Evolutionary conservation across 331 rosid genomes (phyloP).

Genomic region (Phaseolus coccineus): DNA sequence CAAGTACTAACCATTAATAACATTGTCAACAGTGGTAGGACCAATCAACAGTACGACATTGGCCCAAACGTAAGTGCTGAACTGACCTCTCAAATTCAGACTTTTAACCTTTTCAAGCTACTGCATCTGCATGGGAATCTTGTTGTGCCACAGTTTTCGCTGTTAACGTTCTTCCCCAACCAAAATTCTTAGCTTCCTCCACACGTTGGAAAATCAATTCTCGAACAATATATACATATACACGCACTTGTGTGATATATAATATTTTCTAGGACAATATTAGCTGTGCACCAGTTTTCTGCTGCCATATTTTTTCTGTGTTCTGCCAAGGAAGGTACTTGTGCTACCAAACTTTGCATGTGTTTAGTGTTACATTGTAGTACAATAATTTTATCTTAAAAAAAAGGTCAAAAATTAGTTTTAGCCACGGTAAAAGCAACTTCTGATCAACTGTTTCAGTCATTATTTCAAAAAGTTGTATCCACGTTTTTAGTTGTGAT

Average conservation of each 20-base stretch:
- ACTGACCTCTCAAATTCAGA: slow-evolving; percentile 32
- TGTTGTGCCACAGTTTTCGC: slow-evolving; percentile 14
- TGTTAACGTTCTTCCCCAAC: not conserved
- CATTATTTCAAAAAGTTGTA: not conserved
- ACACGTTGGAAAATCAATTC: not conserved
- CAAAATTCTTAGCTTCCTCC: slow-evolving; percentile 25
- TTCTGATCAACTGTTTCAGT: not conserved
- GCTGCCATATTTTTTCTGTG: not conserved
- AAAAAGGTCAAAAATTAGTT: not conserved
- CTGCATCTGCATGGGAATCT: slow-evolving; percentile 41
- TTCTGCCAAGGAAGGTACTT: not conserved
- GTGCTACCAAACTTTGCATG: slow-evolving; percentile 12
- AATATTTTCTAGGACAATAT: not conserved
- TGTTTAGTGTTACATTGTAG: slow-evolving; percentile 1
- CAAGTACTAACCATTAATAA: slow-evolving; percentile 27
- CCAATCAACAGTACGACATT: slow-evolving; percentile 19
- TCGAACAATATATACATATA: no score
- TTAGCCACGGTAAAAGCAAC: not conserved
- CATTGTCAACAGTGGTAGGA: slow-evolving; percentile 35
- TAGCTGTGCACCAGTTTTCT: slow-evolving; percentile 18
- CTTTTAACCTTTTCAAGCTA: slow-evolving; percentile 38
- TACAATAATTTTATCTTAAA: not conserved
- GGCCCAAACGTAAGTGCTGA: slow-evolving; percentile 34
- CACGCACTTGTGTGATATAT: no score
- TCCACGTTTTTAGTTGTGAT: no score